Base-by-base conservation (phyloP, 202 grass and related monocot species). In the Musa balbisiana region DNA sequence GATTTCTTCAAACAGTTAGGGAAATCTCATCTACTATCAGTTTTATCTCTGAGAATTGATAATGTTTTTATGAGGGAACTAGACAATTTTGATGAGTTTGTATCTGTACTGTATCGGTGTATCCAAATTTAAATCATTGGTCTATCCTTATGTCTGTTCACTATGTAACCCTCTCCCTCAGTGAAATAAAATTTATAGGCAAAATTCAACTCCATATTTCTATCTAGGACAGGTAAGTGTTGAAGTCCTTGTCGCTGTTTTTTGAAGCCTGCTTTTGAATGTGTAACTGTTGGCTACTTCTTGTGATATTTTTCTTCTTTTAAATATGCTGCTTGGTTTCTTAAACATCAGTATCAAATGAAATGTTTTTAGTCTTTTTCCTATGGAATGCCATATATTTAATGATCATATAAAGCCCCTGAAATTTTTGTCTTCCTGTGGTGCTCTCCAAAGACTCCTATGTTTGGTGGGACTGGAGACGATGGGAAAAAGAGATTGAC, bases 401-500 rank as follows among this genome's bases (percentile, higher is more conserved):
- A 21, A 3, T 52, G 8, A 71, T 71, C 20, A 9, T 51, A 9
- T 71, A 59, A 11, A 4, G 2, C 33, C 12, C 12, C 21, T 16
- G 49, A 55, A 26, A 27, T 55, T 78, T 78, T 54, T 65, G 79
- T 79, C 23, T 71, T 71, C n/a, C 83, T 62, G 85, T 78, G 71
- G 17, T 62, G 85, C 20, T 90, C 67, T 78, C 53, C 3, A 49
- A 91, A 93, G 93, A 97, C 77, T 93, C 93, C 9, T 93, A 83
- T 91, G 90, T 89, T 26, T 97, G 90, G 90, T 97, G 90, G 93
- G 85, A 91, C 75, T 97, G 93, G 93, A 84, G 85, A 80, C 83
- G 93, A 91, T 97, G 93, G 93, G 93, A 93, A 85, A 97, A 89
- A 87, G 93, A 97, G 80, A 97, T 97, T 79, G 93, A 97, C 67